Conservation (phyloP, 1,284 basidiomycete species). For the Caloboletus firmus region DNA sequence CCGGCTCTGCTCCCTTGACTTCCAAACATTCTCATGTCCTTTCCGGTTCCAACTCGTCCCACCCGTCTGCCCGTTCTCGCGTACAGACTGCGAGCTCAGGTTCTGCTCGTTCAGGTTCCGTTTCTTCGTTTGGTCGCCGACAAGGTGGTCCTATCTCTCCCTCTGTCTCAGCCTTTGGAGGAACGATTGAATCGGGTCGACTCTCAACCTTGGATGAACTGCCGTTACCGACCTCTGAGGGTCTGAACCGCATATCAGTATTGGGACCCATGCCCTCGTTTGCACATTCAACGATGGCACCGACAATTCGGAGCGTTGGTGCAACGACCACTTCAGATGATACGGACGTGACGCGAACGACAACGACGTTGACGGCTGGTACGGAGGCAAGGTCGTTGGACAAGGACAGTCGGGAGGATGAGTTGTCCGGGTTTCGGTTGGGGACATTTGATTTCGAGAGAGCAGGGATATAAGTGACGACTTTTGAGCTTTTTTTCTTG, state of each 20-base stretch:
- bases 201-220: conserved; percentile 26
- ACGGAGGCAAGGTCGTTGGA: conserved; percentile 11
- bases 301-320: conserved; percentile 35
- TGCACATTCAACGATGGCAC: conserved; percentile 24
- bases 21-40: conserved; percentile 33
- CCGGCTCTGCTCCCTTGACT: conserved; percentile 53
- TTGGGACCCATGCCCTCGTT: conserved; percentile 38
- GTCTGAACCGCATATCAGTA: conserved; percentile 34
- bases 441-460: conserved; percentile 29
- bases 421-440: conserved; percentile 12
- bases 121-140: conserved; percentile 50
- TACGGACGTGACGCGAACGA: conserved; percentile 29
- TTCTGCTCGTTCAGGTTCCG: conserved; percentile 51
- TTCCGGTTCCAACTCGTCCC: conserved; percentile 49
- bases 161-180: conserved; percentile 43
- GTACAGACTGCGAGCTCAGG: conserved; percentile 37
- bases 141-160: conserved; percentile 33
- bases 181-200: conserved; percentile 17
- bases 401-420: conserved; percentile 12
- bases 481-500: background rate
- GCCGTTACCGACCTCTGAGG: conserved; percentile 15
- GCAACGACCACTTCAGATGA: conserved; percentile 34
- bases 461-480: conserved; percentile 6
- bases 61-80: conserved; percentile 43
- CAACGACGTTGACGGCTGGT: conserved; percentile 21